A percentile compares a stretch with the other conserved stretches of the same genome.
Evolutionary conservation across 1,284 basidiomycete species (phyloP).

Genomic region (Pseudozyma thailandica): DNA sequence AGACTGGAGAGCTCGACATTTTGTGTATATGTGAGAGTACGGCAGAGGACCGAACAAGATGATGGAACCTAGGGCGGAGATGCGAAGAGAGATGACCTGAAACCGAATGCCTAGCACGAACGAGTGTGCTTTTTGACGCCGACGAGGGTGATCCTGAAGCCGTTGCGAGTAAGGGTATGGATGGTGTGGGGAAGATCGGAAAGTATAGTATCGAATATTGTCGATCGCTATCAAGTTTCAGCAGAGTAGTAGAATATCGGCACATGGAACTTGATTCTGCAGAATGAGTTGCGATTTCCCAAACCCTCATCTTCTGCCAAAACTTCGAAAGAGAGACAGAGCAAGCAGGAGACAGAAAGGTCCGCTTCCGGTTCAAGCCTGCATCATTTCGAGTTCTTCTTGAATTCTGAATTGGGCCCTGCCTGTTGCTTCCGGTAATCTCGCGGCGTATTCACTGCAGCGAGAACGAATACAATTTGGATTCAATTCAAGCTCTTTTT

Average conservation of each 20-base stretch:
- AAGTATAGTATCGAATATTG: not conserved
- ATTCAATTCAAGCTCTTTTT: not conserved
- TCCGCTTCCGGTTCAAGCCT: conserved; percentile 20
- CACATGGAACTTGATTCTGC: conserved; percentile 21
- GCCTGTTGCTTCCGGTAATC: conserved; percentile 14
- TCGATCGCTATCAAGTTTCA: not conserved
- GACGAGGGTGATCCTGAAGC: conserved; percentile 10
- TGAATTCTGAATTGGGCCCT: conserved; percentile 5
- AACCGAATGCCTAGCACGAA: conserved; percentile 19
- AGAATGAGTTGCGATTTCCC: conserved; percentile 11
- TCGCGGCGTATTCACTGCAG: conserved; percentile 1
- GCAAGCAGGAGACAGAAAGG: not conserved
- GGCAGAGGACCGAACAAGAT: conserved; percentile 11
- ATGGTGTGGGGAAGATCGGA: conserved; percentile 14
- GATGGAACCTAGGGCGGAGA: conserved; percentile 4
- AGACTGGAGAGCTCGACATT: conserved; percentile 60
- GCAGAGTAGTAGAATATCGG: conserved; percentile 11
- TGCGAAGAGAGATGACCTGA: conserved; percentile 3
- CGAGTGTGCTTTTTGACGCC: conserved; percentile 13
- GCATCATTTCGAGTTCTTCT: conserved; percentile 18
- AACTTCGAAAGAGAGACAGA: not conserved
- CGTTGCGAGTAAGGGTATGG: not conserved
- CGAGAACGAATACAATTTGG: not conserved
- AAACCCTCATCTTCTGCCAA: conserved; percentile 12
- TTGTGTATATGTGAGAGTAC: conserved; percentile 20